A percentile compares a stretch with the other conserved stretches of the same genome.
Conservation (phyloP, 306 rosid species). For the Citrullus amarus region DNA sequence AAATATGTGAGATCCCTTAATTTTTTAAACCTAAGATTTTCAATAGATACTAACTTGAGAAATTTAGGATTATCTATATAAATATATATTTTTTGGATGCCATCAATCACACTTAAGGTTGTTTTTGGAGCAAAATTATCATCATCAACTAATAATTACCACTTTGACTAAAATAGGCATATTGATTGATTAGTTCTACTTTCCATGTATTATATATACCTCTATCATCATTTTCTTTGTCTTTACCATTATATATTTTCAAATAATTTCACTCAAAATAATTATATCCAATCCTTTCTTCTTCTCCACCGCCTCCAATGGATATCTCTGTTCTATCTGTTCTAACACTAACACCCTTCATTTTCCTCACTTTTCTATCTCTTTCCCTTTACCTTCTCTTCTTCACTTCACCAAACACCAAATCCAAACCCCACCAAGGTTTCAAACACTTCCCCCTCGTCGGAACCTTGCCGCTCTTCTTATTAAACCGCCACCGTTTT, state of each 20-base stretch:
- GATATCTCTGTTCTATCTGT: conserved; percentile 1
- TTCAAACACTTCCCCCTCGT: conserved; percentile 38
- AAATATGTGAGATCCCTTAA: no score
- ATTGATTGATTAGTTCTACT: no score
- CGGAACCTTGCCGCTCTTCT: conserved; percentile 38
- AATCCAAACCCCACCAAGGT: conserved; percentile 14
- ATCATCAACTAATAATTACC: no score
- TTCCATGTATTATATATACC: no score
- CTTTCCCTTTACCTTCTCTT: conserved; percentile 18
- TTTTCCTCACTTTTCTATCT: conserved; percentile 3
- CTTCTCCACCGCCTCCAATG: conserved; percentile 6
- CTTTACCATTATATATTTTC: not conserved
- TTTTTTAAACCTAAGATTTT: no score
- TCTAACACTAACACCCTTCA: not conserved
- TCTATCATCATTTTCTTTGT: not conserved
- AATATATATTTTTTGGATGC: no score
- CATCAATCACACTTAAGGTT: no score
- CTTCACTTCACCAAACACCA: not conserved
- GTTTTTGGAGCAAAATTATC: no score
- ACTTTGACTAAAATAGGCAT: no score
- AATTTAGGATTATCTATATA: no score
- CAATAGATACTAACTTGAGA: no score
- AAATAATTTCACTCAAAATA: not conserved
- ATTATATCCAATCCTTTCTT: not conserved
- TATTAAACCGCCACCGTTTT: conserved; percentile 43